Evolutionary conservation across 164 flowering plant genomes (phyloP).

Genomic region (Macadamia tetraphylla): DNA sequence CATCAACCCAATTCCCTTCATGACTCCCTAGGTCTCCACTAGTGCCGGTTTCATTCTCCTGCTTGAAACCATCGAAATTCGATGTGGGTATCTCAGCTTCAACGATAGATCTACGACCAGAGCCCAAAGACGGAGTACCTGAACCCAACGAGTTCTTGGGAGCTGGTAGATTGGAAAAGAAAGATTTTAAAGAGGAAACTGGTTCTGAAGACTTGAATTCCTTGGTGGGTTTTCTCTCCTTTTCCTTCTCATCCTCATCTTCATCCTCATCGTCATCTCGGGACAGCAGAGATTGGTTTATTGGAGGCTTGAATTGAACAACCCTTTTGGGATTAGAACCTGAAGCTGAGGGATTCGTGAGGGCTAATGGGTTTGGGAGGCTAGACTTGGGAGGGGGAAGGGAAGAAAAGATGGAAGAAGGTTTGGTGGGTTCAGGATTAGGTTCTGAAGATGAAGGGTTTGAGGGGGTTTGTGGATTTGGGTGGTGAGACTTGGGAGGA

Average conservation of each 20-base stretch:
- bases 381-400: constrained; percentile 28
- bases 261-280: constrained; percentile 23
- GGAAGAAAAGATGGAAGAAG: constrained; percentile 14
- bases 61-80: constrained; percentile 1
- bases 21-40: constrained; percentile 9
- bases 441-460: neutral
- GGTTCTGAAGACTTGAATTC: constrained; percentile 12
- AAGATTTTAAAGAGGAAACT: constrained; percentile 38
- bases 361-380: constrained; percentile 3
- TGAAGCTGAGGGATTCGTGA: neutral
- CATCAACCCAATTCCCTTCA: constrained; percentile 17
- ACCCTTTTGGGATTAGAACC: constrained; percentile 28
- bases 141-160: constrained; percentile 53
- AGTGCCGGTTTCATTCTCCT: constrained; percentile 3
- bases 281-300: constrained; percentile 15
- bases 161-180: constrained; percentile 63
- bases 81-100: constrained; percentile 35
- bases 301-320: constrained; percentile 62
- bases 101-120: constrained; percentile 50
- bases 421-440: neutral
- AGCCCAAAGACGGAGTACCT: constrained; percentile 39
- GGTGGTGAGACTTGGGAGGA: neutral
- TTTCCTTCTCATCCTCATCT: constrained; percentile 43
- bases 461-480: neutral
- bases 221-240: constrained; percentile 28